Conservation (phyloP, 257 asterid species). For the Echites panduratus region DNA sequence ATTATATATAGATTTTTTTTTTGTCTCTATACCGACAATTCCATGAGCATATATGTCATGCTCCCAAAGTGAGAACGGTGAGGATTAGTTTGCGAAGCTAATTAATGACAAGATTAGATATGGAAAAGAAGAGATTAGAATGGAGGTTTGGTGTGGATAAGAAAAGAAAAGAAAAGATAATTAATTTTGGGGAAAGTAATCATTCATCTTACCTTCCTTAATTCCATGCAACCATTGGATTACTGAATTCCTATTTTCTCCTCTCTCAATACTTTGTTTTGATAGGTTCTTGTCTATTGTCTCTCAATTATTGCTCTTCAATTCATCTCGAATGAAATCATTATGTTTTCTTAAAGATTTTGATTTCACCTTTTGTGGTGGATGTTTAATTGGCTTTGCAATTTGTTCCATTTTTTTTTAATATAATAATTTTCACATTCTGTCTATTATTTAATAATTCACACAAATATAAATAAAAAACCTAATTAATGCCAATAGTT, state of each 20-base stretch:
- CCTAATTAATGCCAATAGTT: too few species aligned
- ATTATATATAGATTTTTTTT: background rate
- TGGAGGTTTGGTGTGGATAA: constrained; percentile 22
- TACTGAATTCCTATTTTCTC: background rate
- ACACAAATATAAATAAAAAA: too few species aligned
- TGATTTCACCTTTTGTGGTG: background rate
- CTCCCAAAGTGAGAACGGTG: background rate
- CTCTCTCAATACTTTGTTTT: background rate
- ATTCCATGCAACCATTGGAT: background rate
- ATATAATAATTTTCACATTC: background rate
- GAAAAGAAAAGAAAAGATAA: constrained; percentile 8
- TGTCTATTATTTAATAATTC: too few species aligned
- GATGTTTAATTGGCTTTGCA: background rate
- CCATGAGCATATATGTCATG: background rate
- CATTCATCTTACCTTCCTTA: background rate
- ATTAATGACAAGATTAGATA: constrained; percentile 28
- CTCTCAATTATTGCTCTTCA: constrained; percentile 6
- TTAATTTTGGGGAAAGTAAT: background rate
- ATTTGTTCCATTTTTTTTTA: background rate
- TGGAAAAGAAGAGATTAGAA: constrained; percentile 14
- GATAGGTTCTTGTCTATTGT: background rate
- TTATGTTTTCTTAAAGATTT: background rate
- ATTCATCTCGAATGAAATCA: background rate
- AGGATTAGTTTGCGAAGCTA: background rate
- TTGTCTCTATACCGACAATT: constrained; percentile 15